These are phyloP conservation scores for Mallotus nudiflorus DNA, from an alignment of 345 rosid genomes.

Conservation along the genomic window DNA sequence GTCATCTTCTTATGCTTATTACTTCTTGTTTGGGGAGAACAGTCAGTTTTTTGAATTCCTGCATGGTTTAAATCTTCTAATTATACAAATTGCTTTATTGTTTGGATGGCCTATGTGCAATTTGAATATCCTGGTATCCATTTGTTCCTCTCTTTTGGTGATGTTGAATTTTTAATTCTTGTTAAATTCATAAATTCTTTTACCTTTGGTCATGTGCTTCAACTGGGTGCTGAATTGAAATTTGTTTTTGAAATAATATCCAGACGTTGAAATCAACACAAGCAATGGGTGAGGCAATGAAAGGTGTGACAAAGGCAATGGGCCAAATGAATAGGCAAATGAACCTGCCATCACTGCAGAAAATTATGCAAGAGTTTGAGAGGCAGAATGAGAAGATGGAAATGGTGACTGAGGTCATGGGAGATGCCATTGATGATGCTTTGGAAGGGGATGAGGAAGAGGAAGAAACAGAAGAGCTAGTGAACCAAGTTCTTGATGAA, in stretches of 20 bases:
- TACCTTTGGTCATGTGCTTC: neutral
- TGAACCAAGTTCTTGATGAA: constrained; percentile 89
- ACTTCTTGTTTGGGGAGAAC: neutral
- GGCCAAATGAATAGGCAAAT: constrained; percentile 92
- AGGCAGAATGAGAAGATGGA: constrained; percentile 93
- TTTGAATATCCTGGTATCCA: too few relatives aligned
- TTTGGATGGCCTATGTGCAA: neutral
- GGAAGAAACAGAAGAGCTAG: constrained; percentile 88
- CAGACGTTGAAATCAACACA: constrained; percentile 90
- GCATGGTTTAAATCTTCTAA: neutral
- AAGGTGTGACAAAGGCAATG: constrained; percentile 95
- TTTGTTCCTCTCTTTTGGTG: neutral
- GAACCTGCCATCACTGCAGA: constrained; percentile 86
- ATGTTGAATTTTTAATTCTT: neutral
- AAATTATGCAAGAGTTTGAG: constrained; percentile 89
- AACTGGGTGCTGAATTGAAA: neutral
- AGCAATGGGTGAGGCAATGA: constrained; percentile 97
- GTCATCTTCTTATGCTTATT: neutral
- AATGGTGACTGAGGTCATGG: constrained; percentile 85
- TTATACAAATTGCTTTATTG: too few relatives aligned
- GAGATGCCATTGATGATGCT: constrained; percentile 88
- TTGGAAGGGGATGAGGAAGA: constrained; percentile 94
- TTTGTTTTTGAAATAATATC: neutral
- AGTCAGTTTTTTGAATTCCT: neutral
- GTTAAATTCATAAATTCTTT: neutral